phyloP scores from a whole-genome alignment of 2,329 filamentous ascomycete species.

The Penicillium expansum region DNA sequence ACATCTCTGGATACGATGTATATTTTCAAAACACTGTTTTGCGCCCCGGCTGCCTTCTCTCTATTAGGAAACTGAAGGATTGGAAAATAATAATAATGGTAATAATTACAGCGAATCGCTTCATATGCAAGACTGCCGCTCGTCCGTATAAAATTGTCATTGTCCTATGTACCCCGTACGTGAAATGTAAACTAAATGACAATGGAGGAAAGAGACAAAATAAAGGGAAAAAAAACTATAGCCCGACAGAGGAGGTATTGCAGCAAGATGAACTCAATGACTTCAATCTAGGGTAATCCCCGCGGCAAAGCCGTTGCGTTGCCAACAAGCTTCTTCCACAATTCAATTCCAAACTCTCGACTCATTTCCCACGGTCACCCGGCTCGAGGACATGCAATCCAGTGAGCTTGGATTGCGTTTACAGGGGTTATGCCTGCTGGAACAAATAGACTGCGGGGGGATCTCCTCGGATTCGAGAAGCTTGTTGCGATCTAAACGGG shows the following conservation, averaged over 20 bases:
- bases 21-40: background rate
- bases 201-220: background rate
- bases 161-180: background rate
- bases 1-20: background rate
- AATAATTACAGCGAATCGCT: background rate
- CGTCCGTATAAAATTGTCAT: background rate
- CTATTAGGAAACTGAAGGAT: background rate
- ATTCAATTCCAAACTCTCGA: background rate
- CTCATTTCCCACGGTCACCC: background rate
- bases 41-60: background rate
- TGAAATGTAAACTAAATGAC: background rate
- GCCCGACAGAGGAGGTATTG: background rate
- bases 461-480: conserved; percentile 9
- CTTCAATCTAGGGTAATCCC: background rate
- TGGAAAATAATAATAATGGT: background rate
- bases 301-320: background rate
- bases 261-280: background rate
- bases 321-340: conserved; percentile 10
- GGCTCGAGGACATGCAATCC: background rate
- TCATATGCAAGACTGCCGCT: background rate
- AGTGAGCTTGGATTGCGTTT: background rate
- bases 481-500: conserved; percentile 9
- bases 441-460: conserved; percentile 1
- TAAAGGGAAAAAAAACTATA: too few relatives aligned
- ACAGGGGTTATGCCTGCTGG: conserved; percentile 10